Percentiles rank a stretch among this genome's conserved stretches.
Evolutionary conservation across 768 basidiomycete genomes (phyloP).

Genomic region (Cytidiella melzeri): DNA sequence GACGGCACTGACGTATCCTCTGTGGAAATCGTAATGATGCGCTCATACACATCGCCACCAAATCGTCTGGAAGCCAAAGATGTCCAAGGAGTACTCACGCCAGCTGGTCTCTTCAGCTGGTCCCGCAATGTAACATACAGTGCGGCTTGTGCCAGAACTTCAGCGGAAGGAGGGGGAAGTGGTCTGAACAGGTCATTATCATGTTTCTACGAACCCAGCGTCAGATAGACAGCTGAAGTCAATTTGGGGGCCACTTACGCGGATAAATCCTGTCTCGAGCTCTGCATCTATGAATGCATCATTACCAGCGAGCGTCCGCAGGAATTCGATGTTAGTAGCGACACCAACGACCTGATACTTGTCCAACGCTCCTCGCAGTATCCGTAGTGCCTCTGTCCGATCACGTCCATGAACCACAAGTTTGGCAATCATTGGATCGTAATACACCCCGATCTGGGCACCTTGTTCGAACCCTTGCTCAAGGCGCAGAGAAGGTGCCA

Average conservation of each 20-base stretch:
- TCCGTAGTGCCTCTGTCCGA: constrained; percentile 75
- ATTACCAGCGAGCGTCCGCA: constrained; percentile 73
- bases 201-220: constrained; percentile 58
- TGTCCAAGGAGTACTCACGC: constrained; percentile 49
- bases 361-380: constrained; percentile 74
- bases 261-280: constrained; percentile 91
- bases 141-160: constrained; percentile 72
- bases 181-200: constrained; percentile 75
- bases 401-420: constrained; percentile 85
- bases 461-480: constrained; percentile 86
- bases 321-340: constrained; percentile 87
- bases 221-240: not conserved
- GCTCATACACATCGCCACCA: constrained; percentile 64
- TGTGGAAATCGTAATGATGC: constrained; percentile 53
- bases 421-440: constrained; percentile 91
- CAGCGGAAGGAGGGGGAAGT: constrained; percentile 47
- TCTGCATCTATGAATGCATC: constrained; percentile 69
- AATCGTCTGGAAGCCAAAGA: constrained; percentile 71
- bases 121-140: constrained; percentile 70
- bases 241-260: constrained; percentile 36
- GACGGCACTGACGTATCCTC: constrained; percentile 39
- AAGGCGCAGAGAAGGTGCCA: constrained; percentile 68
- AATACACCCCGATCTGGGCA: constrained; percentile 79
- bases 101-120: constrained; percentile 24
- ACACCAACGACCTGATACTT: constrained; percentile 91